Percentiles rank a stretch among this genome's conserved stretches.
Conservation (phyloP, 768 basidiomycete genomes). For the Podaxis sp. region DNA sequence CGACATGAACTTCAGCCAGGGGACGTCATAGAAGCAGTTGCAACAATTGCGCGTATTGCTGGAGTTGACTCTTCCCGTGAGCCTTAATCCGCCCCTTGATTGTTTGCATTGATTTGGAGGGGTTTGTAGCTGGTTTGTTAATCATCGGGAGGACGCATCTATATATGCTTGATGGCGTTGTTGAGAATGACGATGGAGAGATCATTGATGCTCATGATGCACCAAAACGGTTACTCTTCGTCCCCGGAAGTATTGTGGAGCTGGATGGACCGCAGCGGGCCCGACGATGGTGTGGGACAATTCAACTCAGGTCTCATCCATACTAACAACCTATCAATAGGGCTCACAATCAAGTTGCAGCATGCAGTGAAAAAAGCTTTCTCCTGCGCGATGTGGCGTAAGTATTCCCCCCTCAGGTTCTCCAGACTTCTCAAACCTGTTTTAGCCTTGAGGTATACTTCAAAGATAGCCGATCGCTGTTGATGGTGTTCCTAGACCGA, state of each 20-base stretch:
- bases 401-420: constrained; percentile 29
- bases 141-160: constrained; percentile 84
- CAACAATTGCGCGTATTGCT: constrained; percentile 83
- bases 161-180: constrained; percentile 89
- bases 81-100: constrained; percentile 27
- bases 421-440: neutral
- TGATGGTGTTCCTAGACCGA: constrained; percentile 79
- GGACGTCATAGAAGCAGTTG: constrained; percentile 84
- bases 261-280: constrained; percentile 78
- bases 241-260: constrained; percentile 83
- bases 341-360: constrained; percentile 76
- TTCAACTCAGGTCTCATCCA: neutral
- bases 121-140: constrained; percentile 71
- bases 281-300: constrained; percentile 66
- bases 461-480: constrained; percentile 84
- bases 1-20: constrained; percentile 86
- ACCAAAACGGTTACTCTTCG: constrained; percentile 75
- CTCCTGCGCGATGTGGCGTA: constrained; percentile 91
- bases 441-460: constrained; percentile 87
- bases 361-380: constrained; percentile 80
- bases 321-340: constrained; percentile 33
- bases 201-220: constrained; percentile 88
- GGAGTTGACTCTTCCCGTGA: constrained; percentile 92
- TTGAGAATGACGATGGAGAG: constrained; percentile 84
- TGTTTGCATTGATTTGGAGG: neutral